Evolutionary conservation across 2,329 filamentous ascomycete species (phyloP).

Genomic region (Phoma sp.): DNA sequence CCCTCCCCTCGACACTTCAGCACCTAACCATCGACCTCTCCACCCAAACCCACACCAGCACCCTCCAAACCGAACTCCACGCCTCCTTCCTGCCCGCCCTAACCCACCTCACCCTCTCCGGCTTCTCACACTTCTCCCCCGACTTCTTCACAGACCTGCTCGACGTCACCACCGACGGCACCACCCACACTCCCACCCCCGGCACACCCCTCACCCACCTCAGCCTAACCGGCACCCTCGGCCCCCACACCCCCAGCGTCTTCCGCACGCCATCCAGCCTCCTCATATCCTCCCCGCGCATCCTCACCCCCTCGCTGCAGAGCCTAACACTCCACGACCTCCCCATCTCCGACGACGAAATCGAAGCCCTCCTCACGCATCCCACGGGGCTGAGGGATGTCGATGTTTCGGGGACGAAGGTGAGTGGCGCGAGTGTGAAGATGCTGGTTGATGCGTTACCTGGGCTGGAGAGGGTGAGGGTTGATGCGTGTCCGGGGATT

Average conservation of each 20-base stretch:
- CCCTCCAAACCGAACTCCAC: background rate
- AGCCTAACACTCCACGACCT: conserved; percentile 26
- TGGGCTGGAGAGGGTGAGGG: conserved; percentile 37
- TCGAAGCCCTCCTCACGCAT: conserved; percentile 35
- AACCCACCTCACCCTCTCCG: conserved; percentile 27
- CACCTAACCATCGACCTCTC: conserved; percentile 18
- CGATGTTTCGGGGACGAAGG: conserved; percentile 46
- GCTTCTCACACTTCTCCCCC: conserved; percentile 14
- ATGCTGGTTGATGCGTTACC: conserved; percentile 41
- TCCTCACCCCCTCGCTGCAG: conserved; percentile 33
- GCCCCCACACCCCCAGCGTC: conserved; percentile 1
- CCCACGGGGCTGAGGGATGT: conserved; percentile 34
- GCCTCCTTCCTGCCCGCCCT: conserved; percentile 18
- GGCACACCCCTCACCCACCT: conserved; percentile 13
- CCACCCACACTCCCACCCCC: background rate
- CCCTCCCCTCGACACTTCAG: conserved; percentile 27
- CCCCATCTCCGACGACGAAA: conserved; percentile 39
- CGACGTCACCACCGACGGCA: too few species aligned
- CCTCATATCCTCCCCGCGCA: conserved; percentile 23
- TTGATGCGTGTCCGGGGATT: conserved; percentile 47
- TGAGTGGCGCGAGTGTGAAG: conserved; percentile 54
- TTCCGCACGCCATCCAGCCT: background rate
- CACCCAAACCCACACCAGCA: background rate
- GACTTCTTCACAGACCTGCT: conserved; percentile 21
- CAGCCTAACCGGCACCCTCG: conserved; percentile 10